A percentile compares a stretch with the other conserved stretches of the same genome.
phyloP scores from a whole-genome alignment of 345 rosid species.

The Salix udensis region DNA sequence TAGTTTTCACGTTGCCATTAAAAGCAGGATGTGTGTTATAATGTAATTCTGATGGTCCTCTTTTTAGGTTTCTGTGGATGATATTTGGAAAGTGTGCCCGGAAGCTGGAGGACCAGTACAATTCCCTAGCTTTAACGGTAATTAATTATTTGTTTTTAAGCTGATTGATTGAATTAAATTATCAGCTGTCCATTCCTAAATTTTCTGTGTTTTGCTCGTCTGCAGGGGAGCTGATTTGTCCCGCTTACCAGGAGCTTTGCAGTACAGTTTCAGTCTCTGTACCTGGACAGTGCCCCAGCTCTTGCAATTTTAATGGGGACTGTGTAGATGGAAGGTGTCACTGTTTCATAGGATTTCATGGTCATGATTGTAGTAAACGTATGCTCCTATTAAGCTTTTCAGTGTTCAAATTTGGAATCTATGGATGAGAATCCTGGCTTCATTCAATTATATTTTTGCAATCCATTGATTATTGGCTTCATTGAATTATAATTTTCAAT shows the following conservation, averaged over 20 bases:
- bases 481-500: background rate
- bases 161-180: background rate
- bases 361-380: constrained; percentile 86
- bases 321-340: constrained; percentile 82
- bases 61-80: constrained; percentile 92
- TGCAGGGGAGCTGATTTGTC: constrained; percentile 88
- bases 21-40: background rate
- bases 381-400: constrained; percentile 33
- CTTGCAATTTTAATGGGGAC: constrained; percentile 87
- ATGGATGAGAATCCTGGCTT: background rate
- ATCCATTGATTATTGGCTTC: background rate
- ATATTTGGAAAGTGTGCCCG: constrained; percentile 87
- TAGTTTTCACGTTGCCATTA: background rate
- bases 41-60: constrained; percentile 3
- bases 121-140: constrained; percentile 91
- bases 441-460: background rate
- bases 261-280: constrained; percentile 44
- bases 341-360: constrained; percentile 86
- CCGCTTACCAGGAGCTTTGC: constrained; percentile 90
- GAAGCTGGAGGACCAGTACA: constrained; percentile 83
- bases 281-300: constrained; percentile 71
- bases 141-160: constrained; percentile 9
- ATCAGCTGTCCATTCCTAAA: constrained; percentile 1
- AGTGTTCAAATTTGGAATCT: background rate
- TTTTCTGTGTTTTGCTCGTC: constrained; percentile 14